A percentile compares a stretch with the other conserved stretches of the same genome.
Evolutionary conservation across 768 basidiomycete species (phyloP).

Genomic region (Mycena albidolilacea): DNA sequence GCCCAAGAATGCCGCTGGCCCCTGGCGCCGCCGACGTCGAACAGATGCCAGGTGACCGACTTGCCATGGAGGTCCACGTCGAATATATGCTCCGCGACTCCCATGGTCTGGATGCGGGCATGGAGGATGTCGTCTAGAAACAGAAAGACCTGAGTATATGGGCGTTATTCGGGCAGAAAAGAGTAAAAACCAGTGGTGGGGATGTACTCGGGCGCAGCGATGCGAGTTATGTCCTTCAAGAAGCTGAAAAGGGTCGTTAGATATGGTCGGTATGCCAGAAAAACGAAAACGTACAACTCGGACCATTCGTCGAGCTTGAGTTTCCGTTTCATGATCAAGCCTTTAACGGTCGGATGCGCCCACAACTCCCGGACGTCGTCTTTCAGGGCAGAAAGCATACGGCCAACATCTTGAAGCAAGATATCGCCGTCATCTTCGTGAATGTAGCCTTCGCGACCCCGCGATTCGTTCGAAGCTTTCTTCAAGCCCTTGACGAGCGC

Average conservation of each 20-base stretch:
- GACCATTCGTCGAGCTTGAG: slow-evolving; percentile 90
- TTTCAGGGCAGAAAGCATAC: slow-evolving; percentile 69
- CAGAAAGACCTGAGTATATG: slow-evolving; percentile 48
- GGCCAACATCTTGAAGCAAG: slow-evolving; percentile 72
- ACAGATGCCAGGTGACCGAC: slow-evolving; percentile 80
- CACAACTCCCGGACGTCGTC: slow-evolving; percentile 82
- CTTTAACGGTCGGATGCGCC: slow-evolving; percentile 79
- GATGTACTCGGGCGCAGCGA: slow-evolving; percentile 77
- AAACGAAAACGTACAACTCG: slow-evolving; percentile 76
- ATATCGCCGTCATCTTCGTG: slow-evolving; percentile 62
- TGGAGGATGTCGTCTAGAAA: slow-evolving; percentile 85
- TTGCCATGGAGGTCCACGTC: slow-evolving; percentile 87
- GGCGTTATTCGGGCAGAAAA: slow-evolving; percentile 29
- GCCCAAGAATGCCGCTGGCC: slow-evolving; percentile 86
- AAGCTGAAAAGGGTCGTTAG: slow-evolving; percentile 65
- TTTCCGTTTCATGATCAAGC: slow-evolving; percentile 75
- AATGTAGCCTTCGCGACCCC: slow-evolving; percentile 49
- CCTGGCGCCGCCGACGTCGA: slow-evolving; percentile 80
- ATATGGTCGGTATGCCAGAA: slow-evolving; percentile 15
- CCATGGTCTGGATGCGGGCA: slow-evolving; percentile 93
- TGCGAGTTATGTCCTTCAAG: slow-evolving; percentile 79
- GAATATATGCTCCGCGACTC: slow-evolving; percentile 87
- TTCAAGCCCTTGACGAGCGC: slow-evolving; percentile 59
- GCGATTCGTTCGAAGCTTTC: slow-evolving; percentile 48
- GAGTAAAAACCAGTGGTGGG: slow-evolving; percentile 76